Percentiles rank a stretch among this genome's conserved stretches.
Conservation (phyloP, 2,329 filamentous ascomycete genomes). For the Claviceps spartinae region DNA sequence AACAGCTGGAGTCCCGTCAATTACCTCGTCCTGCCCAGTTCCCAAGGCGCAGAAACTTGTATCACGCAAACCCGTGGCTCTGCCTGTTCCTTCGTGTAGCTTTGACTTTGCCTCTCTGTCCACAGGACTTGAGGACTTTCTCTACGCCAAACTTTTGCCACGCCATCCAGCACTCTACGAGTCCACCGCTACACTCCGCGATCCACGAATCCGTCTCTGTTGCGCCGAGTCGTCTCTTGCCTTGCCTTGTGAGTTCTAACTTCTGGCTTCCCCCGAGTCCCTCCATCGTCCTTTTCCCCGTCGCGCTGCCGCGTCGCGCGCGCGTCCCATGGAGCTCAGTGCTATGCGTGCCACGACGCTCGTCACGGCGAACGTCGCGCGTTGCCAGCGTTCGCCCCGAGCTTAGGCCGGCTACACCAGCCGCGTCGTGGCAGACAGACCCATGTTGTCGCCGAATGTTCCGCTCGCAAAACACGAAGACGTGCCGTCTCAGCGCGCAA, state of each 20-base stretch:
- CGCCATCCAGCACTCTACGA: conserved; percentile 5
- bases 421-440: conserved; percentile 11
- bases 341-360: conserved; percentile 2
- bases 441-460: conserved; percentile 8
- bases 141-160: conserved; percentile 8
- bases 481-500: not conserved
- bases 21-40: conserved; percentile 7
- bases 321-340: not conserved
- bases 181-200: conserved; percentile 6
- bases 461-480: conserved; percentile 5
- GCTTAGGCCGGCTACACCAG: conserved; percentile 8
- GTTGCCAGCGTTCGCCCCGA: conserved; percentile 2
- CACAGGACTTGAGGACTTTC: conserved; percentile 5
- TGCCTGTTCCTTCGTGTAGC: conserved; percentile 10
- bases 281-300: conserved; percentile 8
- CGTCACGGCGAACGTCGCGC: conserved; percentile 8
- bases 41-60: conserved; percentile 10
- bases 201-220: conserved; percentile 9
- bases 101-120: conserved; percentile 9
- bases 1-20: conserved; percentile 3
- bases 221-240: conserved; percentile 13
- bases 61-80: conserved; percentile 13
- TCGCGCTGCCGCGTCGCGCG: conserved; percentile 2
- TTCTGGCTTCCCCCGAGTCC: not conserved
- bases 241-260: conserved; percentile 25